Percentiles rank a stretch among this genome's conserved stretches.
Evolutionary conservation across 192 early-diverging fungal genomes (phyloP).

Genomic region (Allomyces javanicus): DNA sequence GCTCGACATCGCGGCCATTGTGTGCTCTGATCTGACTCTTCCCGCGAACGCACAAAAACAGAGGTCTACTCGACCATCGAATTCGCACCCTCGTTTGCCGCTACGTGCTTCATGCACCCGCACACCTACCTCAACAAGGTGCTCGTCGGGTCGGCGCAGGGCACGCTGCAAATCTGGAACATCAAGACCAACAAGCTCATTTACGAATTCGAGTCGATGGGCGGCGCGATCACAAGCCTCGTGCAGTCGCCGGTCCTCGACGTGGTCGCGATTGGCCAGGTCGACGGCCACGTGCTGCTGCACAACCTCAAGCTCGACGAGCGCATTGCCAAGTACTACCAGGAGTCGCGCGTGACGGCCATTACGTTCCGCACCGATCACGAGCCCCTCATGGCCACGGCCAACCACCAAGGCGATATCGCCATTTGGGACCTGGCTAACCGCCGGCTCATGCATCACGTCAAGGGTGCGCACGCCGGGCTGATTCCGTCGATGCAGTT

Average conservation of each 20-base stretch:
- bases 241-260: conserved; percentile 79
- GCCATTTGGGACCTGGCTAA: conserved; percentile 81
- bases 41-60: conserved; percentile 4
- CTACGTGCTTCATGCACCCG: conserved; percentile 68
- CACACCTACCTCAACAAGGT: conserved; percentile 97
- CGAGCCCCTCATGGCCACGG: conserved; percentile 72
- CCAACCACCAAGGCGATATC: conserved; percentile 68
- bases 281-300: conserved; percentile 67
- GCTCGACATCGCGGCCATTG: not conserved
- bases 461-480: conserved; percentile 73
- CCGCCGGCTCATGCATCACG: conserved; percentile 46
- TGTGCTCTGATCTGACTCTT: not conserved
- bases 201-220: conserved; percentile 60
- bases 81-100: conserved; percentile 50
- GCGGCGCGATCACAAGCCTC: conserved; percentile 53
- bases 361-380: conserved; percentile 78
- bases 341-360: conserved; percentile 76
- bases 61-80: conserved; percentile 53
- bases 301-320: conserved; percentile 71
- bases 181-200: conserved; percentile 50
- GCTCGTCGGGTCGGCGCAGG: conserved; percentile 63
- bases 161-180: conserved; percentile 88
- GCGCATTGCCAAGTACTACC: conserved; percentile 50
- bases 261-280: conserved; percentile 74
- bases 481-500: conserved; percentile 56